Evolutionary conservation across 164 flowering plant genomes (phyloP), one percentile per base, ranked within the genome.

Genomic region (Umbellularia californica): DNA sequence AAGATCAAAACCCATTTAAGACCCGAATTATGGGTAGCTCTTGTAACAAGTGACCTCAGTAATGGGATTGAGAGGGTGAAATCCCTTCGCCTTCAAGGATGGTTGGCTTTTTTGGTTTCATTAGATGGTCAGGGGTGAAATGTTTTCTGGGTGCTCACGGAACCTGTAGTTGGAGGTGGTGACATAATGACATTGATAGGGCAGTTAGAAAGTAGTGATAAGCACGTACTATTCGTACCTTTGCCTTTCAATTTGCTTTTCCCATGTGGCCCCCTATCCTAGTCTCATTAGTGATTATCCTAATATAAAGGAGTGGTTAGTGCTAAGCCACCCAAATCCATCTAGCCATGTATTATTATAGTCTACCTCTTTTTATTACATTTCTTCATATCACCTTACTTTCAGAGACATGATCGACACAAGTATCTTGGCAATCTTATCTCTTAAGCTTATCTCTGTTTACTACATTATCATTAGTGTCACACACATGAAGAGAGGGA

Each of bases 311-410:
- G 51, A 22, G 51, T n/a, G 68, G 12, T 68, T 19, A 77, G 78
- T 73, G 76, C 65, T 74, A 73, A 27, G 66, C 70, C 72, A n/a
- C 77, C 77, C 74, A 73, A 72, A 69, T n/a, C 55, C 73, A 73
- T 70, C 52, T 47, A 50, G 22, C 72, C 69, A 20, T 50, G 50
- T 70, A 24, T 30, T 70, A 24, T 30, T 70, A 70, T 52, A 14
- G 55, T 70, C 22, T 3, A 23, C 28, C 28, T 23, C 30, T 5
- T 51, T 30, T 64, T 25, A 22, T 2, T 25, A 10, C 9, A 41
- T 7, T 0, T 41, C 47, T 41, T 41, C 24, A 25, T 7, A 22
- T 64, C 67, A 23, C 67, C 67, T 64, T 64, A 19, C 14, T 23
- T 64, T 24, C 67, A 64, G 14, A 4, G 23, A 27, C 67, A 23